phyloP scores from a whole-genome alignment of 208 protist genomes.

The Lotmaria passim region DNA sequence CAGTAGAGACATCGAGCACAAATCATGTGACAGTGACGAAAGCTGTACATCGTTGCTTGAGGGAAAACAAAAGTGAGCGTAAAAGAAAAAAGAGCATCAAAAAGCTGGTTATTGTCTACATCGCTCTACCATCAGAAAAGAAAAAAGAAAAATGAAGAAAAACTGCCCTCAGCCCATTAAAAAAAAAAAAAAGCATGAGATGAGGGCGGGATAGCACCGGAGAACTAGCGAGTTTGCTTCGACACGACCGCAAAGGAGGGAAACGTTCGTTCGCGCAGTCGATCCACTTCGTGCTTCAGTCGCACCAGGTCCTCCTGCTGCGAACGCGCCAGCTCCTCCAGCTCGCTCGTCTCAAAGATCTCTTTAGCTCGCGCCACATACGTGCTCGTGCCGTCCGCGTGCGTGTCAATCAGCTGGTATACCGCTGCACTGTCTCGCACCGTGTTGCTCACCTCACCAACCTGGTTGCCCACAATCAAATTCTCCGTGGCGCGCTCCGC shows the following conservation, averaged over 20 bases:
- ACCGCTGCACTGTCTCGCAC: slow-evolving; percentile 68
- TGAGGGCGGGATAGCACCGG: too few species aligned
- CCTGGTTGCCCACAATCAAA: slow-evolving; percentile 45
- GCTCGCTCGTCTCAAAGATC: slow-evolving; percentile 77
- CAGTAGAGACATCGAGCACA: too few species aligned
- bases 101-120: slow-evolving; percentile 3
- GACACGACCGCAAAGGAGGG: slow-evolving; percentile 92
- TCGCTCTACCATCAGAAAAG: background rate
- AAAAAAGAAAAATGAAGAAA: slow-evolving; percentile 4
- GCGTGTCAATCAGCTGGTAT: slow-evolving; percentile 62
- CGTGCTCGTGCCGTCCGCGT: slow-evolving; percentile 50
- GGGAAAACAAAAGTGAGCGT: too few species aligned
- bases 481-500: slow-evolving; percentile 83
- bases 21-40: background rate
- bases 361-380: slow-evolving; percentile 59
- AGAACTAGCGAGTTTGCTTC: slow-evolving; percentile 62
- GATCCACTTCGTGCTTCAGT: slow-evolving; percentile 87
- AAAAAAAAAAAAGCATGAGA: background rate
- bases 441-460: slow-evolving; percentile 43
- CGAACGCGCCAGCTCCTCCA: slow-evolving; percentile 82
- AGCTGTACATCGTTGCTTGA: too few species aligned
- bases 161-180: too few species aligned
- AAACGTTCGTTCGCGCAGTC: slow-evolving; percentile 86
- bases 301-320: slow-evolving; percentile 89
- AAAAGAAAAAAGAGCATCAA: background rate